Evolutionary conservation across 768 basidiomycete genomes (phyloP).

Genomic region (Steccherinum ochraceum): DNA sequence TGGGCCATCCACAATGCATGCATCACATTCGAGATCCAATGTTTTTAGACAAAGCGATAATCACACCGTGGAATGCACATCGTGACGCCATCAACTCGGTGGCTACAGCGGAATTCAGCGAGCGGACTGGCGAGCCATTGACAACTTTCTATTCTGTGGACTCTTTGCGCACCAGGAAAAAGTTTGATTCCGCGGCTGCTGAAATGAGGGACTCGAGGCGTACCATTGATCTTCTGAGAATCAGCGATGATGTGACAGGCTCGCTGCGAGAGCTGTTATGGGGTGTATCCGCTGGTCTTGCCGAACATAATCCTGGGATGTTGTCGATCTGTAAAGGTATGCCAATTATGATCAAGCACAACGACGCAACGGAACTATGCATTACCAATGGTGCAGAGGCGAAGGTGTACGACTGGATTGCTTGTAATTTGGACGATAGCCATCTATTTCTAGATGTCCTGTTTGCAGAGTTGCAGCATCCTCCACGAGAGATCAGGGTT

Average conservation of each 20-base stretch:
- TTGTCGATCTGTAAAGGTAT: constrained; percentile 16
- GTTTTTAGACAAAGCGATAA: constrained; percentile 30
- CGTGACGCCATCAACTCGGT: constrained; percentile 31
- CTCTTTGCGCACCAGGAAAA: too few relatives aligned
- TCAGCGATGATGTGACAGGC: too few relatives aligned
- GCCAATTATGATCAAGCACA: constrained; percentile 18
- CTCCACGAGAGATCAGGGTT: constrained; percentile 7
- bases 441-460: constrained; percentile 3
- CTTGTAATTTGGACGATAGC: neutral
- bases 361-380: constrained; percentile 19
- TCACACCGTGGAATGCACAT: constrained; percentile 24
- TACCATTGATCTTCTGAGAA: too few relatives aligned
- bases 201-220: too few relatives aligned
- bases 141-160: too few relatives aligned
- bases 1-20: constrained; percentile 21
- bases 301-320: constrained; percentile 14
- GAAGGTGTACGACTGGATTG: constrained; percentile 11
- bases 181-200: too few relatives aligned
- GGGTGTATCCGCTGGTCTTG: constrained; percentile 11
- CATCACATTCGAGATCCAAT: constrained; percentile 4
- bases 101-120: constrained; percentile 26
- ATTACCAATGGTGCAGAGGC: constrained; percentile 21
- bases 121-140: constrained; percentile 18
- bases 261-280: constrained; percentile 10
- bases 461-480: constrained; percentile 10